Evolutionary conservation across 768 basidiomycete species (phyloP), one percentile per base, ranked within the genome.

Genomic region (Leccinum barrowsii): DNA sequence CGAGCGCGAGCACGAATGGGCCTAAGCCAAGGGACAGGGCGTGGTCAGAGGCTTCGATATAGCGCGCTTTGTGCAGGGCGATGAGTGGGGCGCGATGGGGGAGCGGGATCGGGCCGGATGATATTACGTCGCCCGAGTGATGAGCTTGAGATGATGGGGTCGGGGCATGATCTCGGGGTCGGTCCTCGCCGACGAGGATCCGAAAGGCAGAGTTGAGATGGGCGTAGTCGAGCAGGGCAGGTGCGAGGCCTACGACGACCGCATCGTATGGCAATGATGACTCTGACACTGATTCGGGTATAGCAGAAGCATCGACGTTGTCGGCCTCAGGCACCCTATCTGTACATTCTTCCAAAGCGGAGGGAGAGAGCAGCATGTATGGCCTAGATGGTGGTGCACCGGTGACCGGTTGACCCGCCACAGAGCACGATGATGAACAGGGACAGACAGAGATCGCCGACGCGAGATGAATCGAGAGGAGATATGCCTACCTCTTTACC

Each of bases 191-290:
- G 50, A 77, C 75, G 48, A 89, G 80, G 21, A 90, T 77, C 4
- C 85, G 81, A 63, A 89, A 90, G 0, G 88, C 87, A 8, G 76
- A 76, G 69, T 87, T 88, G 47, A 91, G 78, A 52, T 75, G 68
- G 2, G 72, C 67, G 65, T 88, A 89, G 50, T 79, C 76, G 58
- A 88, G 76, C 3, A 73, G 60, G 1, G 70, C 57, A 1, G 84
- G 85, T 0, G 85, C 78, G 17, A 87, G 77, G 5, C 86, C 87
- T n/a, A 90, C 70, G n/a, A 89, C 80, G 24, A 89, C 86, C 0
- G 81, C 76, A 61, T 90, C 85, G 62, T 80, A 80, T 10, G 62
- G 34, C 1, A 30, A 13, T 15, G 52, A 50, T 11, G 51, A 21
- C 6, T 28, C 26, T 26, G 50, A 30, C 11, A 2, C 11, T 4